Base-by-base conservation (phyloP, 768 basidiomycete genomes). In the Phallus indusiatus region DNA sequence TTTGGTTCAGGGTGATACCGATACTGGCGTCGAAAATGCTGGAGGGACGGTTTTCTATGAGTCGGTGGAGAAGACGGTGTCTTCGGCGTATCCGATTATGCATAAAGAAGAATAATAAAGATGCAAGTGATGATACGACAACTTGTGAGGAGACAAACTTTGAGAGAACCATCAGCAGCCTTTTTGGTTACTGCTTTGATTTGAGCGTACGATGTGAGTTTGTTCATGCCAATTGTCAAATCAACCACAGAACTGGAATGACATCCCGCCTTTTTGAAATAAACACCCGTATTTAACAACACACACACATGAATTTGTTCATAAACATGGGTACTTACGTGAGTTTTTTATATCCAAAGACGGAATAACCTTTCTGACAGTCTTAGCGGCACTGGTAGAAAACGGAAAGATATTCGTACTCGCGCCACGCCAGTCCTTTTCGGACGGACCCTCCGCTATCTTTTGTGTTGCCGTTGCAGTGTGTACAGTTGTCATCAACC, bases 171-270 rank as follows among this genome's bases (percentile, higher is more conserved):
- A 64, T 83, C 76, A 50, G 93, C 75, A 51, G 95, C 94, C 58
- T 75, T 78, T 80, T 89, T 90, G 71, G 97, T 64, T 64, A 81
- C 83, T 2, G 71, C 71, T 83, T 94, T 96, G 86, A 99, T 96
- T 61, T 90, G 78, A 1, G 92, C 90, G 76, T 97, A 99, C 24
- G 81, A 71, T 6, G 94, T 85, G 56, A 73, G 65, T 79, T 90
- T 96, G 77, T 92, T 88, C 67, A 90, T 78, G 68, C 95, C 91
- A 67, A 85, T 90, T 65, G 94, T 92, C 65, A 99, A 85, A 77
- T 99, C 95, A 70, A 97, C 94, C 67, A 97, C 95, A 66, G 95
- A 98, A 77, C 95, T n/a, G 95, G 94, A 99, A 97, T 52, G 95
- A 66, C 70, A 97, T 86, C 75, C 95, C 90, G 60, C n/a, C 88